Conservation (phyloP, 352 stramenopile species). For the Phytopythium helicoides region DNA sequence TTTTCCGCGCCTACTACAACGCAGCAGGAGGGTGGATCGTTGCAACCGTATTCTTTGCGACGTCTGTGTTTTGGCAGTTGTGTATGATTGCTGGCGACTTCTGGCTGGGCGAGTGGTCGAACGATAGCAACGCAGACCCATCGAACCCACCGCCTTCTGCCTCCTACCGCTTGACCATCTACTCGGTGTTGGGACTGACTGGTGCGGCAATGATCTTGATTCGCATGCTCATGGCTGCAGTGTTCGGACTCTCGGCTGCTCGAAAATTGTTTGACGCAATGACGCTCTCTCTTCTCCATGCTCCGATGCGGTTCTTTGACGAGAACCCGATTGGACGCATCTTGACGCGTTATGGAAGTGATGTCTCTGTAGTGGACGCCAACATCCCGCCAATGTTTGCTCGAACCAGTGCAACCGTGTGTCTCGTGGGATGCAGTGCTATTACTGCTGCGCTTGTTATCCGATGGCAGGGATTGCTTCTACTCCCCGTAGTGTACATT, state of each 20-base stretch:
- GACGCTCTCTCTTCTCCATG: constrained; percentile 89
- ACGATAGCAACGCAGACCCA: no score
- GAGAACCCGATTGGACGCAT: constrained; percentile 89
- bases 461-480: constrained; percentile 71
- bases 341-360: constrained; percentile 87
- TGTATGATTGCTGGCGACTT: constrained; percentile 82
- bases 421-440: constrained; percentile 74
- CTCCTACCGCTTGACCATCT: constrained; percentile 39
- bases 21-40: constrained; percentile 37
- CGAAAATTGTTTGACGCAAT: no score
- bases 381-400: constrained; percentile 49
- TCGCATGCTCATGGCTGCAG: constrained; percentile 37
- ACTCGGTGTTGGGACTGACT: constrained; percentile 30
- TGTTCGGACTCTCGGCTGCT: constrained; percentile 38
- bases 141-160: constrained; percentile 26
- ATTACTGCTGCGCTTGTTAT: constrained; percentile 84
- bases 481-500: constrained; percentile 76
- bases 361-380: constrained; percentile 91
- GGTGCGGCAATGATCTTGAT: constrained; percentile 37
- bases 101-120: constrained; percentile 87
- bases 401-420: constrained; percentile 60
- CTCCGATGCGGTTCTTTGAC: constrained; percentile 93
- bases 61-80: constrained; percentile 70
- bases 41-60: constrained; percentile 29
- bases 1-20: constrained; percentile 38